Percentiles rank a stretch among this genome's conserved stretches.
These are phyloP conservation scores for Wickerhamiella infanticola DNA, from an alignment of 1,139 yeast species.

Conservation along the genomic window DNA sequence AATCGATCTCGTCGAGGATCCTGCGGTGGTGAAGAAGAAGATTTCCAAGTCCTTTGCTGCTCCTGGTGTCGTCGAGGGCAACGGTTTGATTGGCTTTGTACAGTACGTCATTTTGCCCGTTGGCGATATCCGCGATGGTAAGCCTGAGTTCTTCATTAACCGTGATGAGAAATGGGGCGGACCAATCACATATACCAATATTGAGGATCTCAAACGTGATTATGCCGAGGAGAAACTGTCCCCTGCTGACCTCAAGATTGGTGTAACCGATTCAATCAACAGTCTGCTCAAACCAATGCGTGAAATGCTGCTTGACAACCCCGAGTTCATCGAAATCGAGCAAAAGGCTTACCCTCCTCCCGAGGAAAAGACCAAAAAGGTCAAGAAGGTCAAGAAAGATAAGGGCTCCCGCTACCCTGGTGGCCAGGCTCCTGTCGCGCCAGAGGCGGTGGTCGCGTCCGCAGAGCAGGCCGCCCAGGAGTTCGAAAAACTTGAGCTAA, in stretches of 20 bases:
- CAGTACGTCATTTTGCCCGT: conserved; percentile 78
- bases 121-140: conserved; percentile 51
- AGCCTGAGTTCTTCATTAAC: conserved; percentile 51
- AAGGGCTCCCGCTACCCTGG: conserved; percentile 46
- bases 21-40: conserved; percentile 78
- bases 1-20: conserved; percentile 82
- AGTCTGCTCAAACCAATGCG: conserved; percentile 72
- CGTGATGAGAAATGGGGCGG: conserved; percentile 98
- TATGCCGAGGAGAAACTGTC: conserved; percentile 58
- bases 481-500: not conserved
- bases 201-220: conserved; percentile 58
- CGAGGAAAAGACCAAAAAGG: conserved; percentile 35
- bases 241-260: conserved; percentile 88
- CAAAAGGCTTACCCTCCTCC: conserved; percentile 75
- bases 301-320: conserved; percentile 42
- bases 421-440: conserved; percentile 2
- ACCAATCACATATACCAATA: conserved; percentile 51
- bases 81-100: conserved; percentile 76
- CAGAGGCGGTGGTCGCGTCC: not conserved
- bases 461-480: not conserved
- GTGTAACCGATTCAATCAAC: conserved; percentile 76
- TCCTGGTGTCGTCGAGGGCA: conserved; percentile 83
- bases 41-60: conserved; percentile 87
- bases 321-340: conserved; percentile 63
- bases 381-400: conserved; percentile 55